Evolutionary conservation across 768 basidiomycete genomes (phyloP).

Genomic region (Suillus fuscotomentosus): DNA sequence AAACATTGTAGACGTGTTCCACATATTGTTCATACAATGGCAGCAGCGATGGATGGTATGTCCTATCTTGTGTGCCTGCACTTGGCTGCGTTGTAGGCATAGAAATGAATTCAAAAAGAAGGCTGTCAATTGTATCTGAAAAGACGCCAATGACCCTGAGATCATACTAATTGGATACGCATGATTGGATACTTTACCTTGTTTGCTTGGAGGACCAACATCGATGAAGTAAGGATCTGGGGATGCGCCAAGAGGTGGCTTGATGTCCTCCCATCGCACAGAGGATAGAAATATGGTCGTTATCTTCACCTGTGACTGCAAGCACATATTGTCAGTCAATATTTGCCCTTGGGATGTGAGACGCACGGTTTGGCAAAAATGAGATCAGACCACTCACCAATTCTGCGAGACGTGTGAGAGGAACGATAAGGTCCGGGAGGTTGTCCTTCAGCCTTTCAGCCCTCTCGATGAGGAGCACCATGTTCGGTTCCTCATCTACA

Average conservation of each 20-base stretch:
- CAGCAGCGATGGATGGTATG: constrained; percentile 55
- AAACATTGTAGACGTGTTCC: constrained; percentile 55
- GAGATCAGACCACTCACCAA: constrained; percentile 44
- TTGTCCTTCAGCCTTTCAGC: constrained; percentile 63
- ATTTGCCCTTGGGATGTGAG: neutral
- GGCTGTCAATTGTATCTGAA: constrained; percentile 33
- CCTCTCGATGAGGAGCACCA: constrained; percentile 66
- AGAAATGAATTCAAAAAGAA: constrained; percentile 39
- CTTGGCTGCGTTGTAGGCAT: constrained; percentile 7
- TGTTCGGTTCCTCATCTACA: constrained; percentile 29
- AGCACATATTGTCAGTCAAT: constrained; percentile 8
- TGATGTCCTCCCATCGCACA: constrained; percentile 68
- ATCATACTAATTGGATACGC: neutral
- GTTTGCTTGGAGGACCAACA: constrained; percentile 50
- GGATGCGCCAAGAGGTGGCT: constrained; percentile 66
- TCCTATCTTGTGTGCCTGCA: constrained; percentile 15
- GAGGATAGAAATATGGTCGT: constrained; percentile 64
- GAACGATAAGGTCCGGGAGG: constrained; percentile 65
- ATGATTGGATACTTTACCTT: constrained; percentile 40
- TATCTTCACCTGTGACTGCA: constrained; percentile 57
- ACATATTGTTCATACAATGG: constrained; percentile 66
- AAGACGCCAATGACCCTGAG: neutral
- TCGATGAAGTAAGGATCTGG: constrained; percentile 73
- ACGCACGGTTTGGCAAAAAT: neutral
- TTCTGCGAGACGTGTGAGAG: constrained; percentile 69